These are phyloP conservation scores for Acrodontium crateriforme DNA, from an alignment of 2,329 filamentous ascomycete genomes.

Conservation along the genomic window DNA sequence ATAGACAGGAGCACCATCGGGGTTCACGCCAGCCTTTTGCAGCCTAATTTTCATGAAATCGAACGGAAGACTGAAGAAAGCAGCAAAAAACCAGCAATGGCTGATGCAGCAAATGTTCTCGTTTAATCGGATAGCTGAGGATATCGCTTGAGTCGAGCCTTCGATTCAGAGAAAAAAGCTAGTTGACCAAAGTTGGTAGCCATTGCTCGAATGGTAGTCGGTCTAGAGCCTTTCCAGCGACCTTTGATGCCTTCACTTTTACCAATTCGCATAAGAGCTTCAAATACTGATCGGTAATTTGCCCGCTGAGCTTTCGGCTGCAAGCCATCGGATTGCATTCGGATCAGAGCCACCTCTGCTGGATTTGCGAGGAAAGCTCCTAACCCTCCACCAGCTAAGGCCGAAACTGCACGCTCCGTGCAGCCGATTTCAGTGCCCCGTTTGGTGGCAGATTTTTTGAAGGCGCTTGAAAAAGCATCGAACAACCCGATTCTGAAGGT, in stretches of 20 bases:
- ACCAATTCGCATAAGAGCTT: constrained; percentile 67
- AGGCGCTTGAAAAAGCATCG: constrained; percentile 69
- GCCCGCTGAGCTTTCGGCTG: constrained; percentile 70
- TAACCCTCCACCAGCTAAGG: constrained; percentile 69
- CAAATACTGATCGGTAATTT: constrained; percentile 83
- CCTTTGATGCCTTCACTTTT: constrained; percentile 64
- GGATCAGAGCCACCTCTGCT: constrained; percentile 82
- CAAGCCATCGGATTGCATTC: constrained; percentile 91
- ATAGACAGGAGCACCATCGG: constrained; percentile 1
- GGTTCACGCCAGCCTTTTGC: constrained; percentile 46
- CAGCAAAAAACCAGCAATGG: constrained; percentile 89
- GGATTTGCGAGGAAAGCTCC: constrained; percentile 91
- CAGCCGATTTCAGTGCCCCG: constrained; percentile 63
- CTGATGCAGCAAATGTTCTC: constrained; percentile 72
- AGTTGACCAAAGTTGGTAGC: constrained; percentile 91
- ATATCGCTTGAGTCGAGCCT: constrained; percentile 67
- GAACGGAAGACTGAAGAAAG: constrained; percentile 85
- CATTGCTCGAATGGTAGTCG: constrained; percentile 89
- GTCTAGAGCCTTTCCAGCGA: constrained; percentile 75
- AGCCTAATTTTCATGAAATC: constrained; percentile 95
- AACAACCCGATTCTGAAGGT: constrained; percentile 89
- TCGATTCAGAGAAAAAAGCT: constrained; percentile 94
- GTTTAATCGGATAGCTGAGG: constrained; percentile 46
- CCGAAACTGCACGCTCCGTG: constrained; percentile 67
- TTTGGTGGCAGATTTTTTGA: constrained; percentile 53